Evolutionary conservation across 2,329 filamentous ascomycete genomes (phyloP).

Genomic region (Penicillium sp.): DNA sequence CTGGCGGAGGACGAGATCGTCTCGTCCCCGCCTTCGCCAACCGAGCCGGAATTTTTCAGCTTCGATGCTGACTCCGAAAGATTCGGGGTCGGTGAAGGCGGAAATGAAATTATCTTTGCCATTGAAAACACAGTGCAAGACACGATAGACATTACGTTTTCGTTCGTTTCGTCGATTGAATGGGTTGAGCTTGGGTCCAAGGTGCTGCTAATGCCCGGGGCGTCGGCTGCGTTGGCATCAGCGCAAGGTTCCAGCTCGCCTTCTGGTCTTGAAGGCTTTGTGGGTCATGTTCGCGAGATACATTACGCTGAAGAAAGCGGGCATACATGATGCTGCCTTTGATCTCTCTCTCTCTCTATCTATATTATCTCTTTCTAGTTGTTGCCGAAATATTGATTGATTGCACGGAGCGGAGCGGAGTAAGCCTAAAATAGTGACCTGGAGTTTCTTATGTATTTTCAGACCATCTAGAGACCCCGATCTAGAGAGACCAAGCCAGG

Average conservation of each 20-base stretch:
- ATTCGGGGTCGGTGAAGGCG: constrained; percentile 17
- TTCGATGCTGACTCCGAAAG: constrained; percentile 45
- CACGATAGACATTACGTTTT: constrained; percentile 56
- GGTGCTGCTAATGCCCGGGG: constrained; percentile 64
- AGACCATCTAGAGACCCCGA: too few species aligned
- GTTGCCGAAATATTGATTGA: neutral
- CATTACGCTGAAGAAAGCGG: constrained; percentile 49
- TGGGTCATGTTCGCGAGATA: constrained; percentile 54
- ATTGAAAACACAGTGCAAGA: constrained; percentile 29
- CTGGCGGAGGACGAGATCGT: constrained; percentile 38
- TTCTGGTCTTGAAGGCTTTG: constrained; percentile 64
- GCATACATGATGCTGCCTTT: neutral
- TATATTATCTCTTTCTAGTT: neutral
- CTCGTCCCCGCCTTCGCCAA: constrained; percentile 34
- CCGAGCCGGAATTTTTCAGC: constrained; percentile 49
- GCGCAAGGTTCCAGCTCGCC: constrained; percentile 53
- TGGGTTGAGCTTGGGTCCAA: constrained; percentile 62
- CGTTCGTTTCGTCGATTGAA: constrained; percentile 62
- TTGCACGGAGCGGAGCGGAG: too few species aligned
- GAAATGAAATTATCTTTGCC: constrained; percentile 35
- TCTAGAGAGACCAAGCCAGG: too few species aligned
- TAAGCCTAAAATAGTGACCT: too few species aligned
- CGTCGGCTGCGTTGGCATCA: constrained; percentile 54
- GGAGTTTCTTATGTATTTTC: too few species aligned
- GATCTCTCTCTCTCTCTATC: neutral